Percentiles rank a stretch among this genome's conserved stretches.
Evolutionary conservation across 495 filamentous ascomycete species (phyloP).

Genomic region (Cudoniella acicularis): DNA sequence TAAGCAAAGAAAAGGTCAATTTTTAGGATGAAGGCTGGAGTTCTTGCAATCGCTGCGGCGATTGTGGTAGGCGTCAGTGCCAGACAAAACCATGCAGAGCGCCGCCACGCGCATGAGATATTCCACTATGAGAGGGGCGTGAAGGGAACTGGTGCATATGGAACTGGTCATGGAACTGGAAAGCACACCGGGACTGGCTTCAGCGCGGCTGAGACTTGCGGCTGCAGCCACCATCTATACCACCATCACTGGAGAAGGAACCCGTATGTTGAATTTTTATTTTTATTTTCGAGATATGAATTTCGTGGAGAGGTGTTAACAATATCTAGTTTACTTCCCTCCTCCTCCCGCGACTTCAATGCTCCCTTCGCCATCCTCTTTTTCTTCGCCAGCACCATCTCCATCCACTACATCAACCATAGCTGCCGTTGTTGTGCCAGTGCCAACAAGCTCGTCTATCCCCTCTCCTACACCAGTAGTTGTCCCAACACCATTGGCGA

Average conservation of each 20-base stretch:
- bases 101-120: constrained; percentile 56
- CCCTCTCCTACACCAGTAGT: constrained; percentile 21
- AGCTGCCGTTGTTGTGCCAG: constrained; percentile 25
- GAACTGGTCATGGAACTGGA: constrained; percentile 16
- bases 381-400: constrained; percentile 22
- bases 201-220: constrained; percentile 46
- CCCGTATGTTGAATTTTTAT: constrained; percentile 39
- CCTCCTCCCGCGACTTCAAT: constrained; percentile 30
- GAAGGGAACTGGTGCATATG: constrained; percentile 17
- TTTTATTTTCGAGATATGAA: constrained; percentile 1
- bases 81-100: constrained; percentile 52
- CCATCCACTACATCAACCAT: constrained; percentile 34
- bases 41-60: constrained; percentile 45
- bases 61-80: constrained; percentile 61
- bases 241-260: constrained; percentile 48
- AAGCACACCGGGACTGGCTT: constrained; percentile 27
- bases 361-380: constrained; percentile 20
- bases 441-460: constrained; percentile 21
- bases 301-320: not conserved
- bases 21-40: constrained; percentile 27
- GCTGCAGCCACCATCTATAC: constrained; percentile 65
- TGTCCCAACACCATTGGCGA: constrained; percentile 63
- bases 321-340: constrained; percentile 26
- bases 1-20: not conserved
- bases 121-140: constrained; percentile 35